Conservation (phyloP, 768 basidiomycete genomes). For the Pholiota conissans region DNA sequence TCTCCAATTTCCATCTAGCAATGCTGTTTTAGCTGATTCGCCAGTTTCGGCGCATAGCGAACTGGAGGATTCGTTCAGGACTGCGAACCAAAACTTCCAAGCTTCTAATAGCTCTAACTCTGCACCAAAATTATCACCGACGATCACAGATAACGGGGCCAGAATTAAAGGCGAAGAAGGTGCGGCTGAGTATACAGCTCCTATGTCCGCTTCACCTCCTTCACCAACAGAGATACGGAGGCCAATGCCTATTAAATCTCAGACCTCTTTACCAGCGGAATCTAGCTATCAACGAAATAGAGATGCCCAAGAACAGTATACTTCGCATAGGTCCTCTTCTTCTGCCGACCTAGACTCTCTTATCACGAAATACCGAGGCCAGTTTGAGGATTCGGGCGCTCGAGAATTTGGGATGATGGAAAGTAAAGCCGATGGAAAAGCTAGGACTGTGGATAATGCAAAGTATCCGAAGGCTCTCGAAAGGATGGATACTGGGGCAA, state of each 20-base stretch:
- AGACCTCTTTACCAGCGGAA: slow-evolving; percentile 16
- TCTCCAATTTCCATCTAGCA: slow-evolving; percentile 18
- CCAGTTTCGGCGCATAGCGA: slow-evolving; percentile 22
- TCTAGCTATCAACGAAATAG: neutral
- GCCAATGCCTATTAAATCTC: slow-evolving; percentile 18
- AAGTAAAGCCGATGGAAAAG: slow-evolving; percentile 17
- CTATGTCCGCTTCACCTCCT: neutral
- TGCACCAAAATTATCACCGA: neutral
- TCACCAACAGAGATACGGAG: slow-evolving; percentile 8
- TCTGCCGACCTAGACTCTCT: slow-evolving; percentile 12
- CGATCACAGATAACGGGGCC: slow-evolving; percentile 10
- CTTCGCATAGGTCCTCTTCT: slow-evolving; percentile 12
- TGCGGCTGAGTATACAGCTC: neutral
- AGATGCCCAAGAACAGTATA: neutral
- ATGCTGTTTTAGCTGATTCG: slow-evolving; percentile 19
- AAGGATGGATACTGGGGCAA: slow-evolving; percentile 52
- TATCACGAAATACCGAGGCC: neutral
- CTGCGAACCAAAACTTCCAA: slow-evolving; percentile 5
- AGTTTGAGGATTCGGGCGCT: slow-evolving; percentile 2
- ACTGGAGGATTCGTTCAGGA: slow-evolving; percentile 6
- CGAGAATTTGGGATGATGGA: slow-evolving; percentile 18
- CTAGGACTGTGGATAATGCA: slow-evolving; percentile 28
- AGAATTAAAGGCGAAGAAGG: slow-evolving; percentile 8
- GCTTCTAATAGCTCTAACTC: neutral
- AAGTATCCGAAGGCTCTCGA: slow-evolving; percentile 38